Evolutionary conservation across 2,329 filamentous ascomycete species (phyloP).

Genomic region (Fusarium longipes): DNA sequence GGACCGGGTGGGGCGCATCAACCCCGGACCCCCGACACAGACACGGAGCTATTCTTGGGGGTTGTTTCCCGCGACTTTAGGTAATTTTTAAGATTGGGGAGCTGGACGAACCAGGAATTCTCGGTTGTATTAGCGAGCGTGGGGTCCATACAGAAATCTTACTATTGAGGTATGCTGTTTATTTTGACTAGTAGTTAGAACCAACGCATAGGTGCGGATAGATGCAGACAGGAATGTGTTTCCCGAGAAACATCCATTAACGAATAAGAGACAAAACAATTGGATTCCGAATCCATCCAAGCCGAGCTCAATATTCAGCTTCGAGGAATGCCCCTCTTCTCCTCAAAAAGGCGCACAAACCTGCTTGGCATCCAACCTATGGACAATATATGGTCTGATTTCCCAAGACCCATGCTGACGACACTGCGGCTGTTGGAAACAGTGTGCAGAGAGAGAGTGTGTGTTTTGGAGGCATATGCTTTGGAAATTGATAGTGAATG

Average conservation of each 20-base stretch:
- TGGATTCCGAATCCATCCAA: slow-evolving; percentile 11
- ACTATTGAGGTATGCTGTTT: background rate
- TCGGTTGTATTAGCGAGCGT: slow-evolving; percentile 7
- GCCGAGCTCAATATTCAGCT: slow-evolving; percentile 24
- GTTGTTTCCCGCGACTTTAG: background rate
- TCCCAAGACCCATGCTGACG: slow-evolving; percentile 39
- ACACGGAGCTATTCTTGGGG: slow-evolving; percentile 13
- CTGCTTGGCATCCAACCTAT: slow-evolving; percentile 42
- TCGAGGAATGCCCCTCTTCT: background rate
- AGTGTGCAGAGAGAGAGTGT: background rate
- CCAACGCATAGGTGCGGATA: background rate
- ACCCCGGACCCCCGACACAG: slow-evolving; percentile 9
- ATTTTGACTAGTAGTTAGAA: background rate
- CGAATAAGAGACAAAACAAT: background rate
- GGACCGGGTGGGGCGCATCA: slow-evolving; percentile 23
- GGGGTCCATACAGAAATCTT: background rate
- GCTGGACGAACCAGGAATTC: background rate
- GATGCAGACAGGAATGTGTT: slow-evolving; percentile 7
- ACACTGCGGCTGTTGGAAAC: slow-evolving; percentile 31
- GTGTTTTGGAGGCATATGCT: background rate
- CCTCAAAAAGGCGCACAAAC: slow-evolving; percentile 28
- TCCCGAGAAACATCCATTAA: background rate
- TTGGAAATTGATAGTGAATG: background rate
- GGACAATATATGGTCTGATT: slow-evolving; percentile 44
- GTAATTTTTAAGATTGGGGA: background rate